phyloP scores from a whole-genome alignment of 2,329 filamentous ascomycete genomes.

The Aspergillus vadensis region DNA sequence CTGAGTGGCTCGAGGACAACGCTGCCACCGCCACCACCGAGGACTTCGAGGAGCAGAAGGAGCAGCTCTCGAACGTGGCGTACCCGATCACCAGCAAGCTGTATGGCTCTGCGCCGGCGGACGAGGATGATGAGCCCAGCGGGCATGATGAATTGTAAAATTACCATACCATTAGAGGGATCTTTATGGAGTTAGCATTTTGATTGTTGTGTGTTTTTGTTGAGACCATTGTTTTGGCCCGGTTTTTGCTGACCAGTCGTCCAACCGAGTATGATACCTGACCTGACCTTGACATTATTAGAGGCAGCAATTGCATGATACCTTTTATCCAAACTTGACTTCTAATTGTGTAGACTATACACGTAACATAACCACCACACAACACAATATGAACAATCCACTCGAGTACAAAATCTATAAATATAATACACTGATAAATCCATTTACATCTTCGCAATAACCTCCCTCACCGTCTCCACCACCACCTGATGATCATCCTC shows the following conservation, averaged over 20 bases:
- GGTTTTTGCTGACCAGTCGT: slow-evolving; percentile 19
- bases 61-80: slow-evolving; percentile 94
- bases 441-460: slow-evolving; percentile 30
- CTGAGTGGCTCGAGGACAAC: slow-evolving; percentile 97
- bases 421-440: too few relatives aligned
- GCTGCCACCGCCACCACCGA: slow-evolving; percentile 79
- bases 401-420: too few relatives aligned
- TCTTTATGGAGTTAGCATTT: slow-evolving; percentile 34
- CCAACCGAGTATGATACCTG: slow-evolving; percentile 11
- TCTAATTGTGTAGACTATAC: neutral
- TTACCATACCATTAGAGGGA: slow-evolving; percentile 34
- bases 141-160: slow-evolving; percentile 78
- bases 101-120: slow-evolving; percentile 69
- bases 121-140: slow-evolving; percentile 70
- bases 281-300: neutral
- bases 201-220: slow-evolving; percentile 9
- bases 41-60: slow-evolving; percentile 99
- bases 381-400: neutral
- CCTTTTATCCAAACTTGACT: neutral
- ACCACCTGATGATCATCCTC: slow-evolving; percentile 77
- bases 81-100: slow-evolving; percentile 99
- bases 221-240: slow-evolving; percentile 23
- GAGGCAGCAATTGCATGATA: slow-evolving; percentile 1
- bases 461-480: slow-evolving; percentile 66
- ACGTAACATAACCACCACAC: neutral